Base-by-base conservation (phyloP, 345 rosid species). In the Populus pruinosa region DNA sequence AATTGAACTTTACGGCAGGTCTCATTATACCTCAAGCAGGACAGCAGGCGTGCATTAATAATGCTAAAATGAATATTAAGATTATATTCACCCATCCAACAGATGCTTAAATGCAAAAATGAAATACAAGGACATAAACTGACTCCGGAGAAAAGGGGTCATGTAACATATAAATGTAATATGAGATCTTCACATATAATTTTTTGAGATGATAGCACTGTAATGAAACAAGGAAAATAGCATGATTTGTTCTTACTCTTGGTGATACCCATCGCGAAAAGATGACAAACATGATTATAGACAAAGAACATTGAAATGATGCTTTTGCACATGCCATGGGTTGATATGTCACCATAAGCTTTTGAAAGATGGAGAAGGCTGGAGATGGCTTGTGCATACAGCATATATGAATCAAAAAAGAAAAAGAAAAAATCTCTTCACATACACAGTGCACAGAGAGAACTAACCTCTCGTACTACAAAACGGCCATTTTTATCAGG, bases 401-500 rank as follows among this genome's bases (percentile, higher is more conserved):
- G 6, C 59, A 50, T 18, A 6, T 8, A 50, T 50, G 59, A 50
- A 50, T 50, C 20, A 12, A 3, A 75, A 36, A 69, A 29, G 27
- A 33, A 33, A 33, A 16, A 6, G 33, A 2, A 31, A 75, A 31
- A 8, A 18, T 41, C 68, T 31, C 14, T 56, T 38, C 20, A 10
- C 64, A 62, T 23, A 4, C 20, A 31, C 35, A 33, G 35, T 10
- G 38, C 23, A 18, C 44, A 69, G 59, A 77, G 53, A 59, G 23
- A 50, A 69, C 78, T 79, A 27, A 92, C 99, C 94, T 91, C 93
- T 83, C 88, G 88, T 70, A 91, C 86, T 63, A 87, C 84, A 79
- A 90, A 93, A 77, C 91, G 92, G 14, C 98, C 99, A 36, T 80
- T 84, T 78, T 87, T 90, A 83, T 89, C 93, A 0, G 97, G 96